phyloP scores from a whole-genome alignment of 2,329 filamentous ascomycete species.

The Paraphaeosphaeria sporulosa region DNA sequence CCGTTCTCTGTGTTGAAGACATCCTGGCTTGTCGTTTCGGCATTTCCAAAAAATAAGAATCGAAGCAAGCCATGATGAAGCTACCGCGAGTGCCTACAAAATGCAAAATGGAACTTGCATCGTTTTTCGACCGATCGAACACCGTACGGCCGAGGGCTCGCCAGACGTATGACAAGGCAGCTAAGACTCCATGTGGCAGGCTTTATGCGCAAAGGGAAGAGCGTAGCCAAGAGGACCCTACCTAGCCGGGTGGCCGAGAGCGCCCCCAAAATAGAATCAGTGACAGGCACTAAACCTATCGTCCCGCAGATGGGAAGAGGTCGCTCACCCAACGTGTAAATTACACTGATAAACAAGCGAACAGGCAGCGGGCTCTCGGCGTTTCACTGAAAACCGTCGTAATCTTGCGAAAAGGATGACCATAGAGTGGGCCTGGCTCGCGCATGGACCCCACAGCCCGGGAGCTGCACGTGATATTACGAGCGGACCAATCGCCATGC shows the following conservation, averaged over 20 bases:
- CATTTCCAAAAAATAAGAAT: too few species aligned
- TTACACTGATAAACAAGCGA: background rate
- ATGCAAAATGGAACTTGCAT: too few species aligned
- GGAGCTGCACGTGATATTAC: conserved; percentile 7
- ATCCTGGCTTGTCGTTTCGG: too few species aligned
- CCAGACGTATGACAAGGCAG: background rate
- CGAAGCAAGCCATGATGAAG: too few species aligned
- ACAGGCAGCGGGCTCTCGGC: background rate
- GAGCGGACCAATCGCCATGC: background rate
- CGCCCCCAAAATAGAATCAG: background rate
- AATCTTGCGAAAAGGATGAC: background rate
- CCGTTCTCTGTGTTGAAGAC: too few species aligned
- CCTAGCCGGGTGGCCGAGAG: background rate
- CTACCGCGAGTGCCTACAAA: too few species aligned
- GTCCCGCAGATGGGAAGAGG: background rate
- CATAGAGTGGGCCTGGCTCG: background rate
- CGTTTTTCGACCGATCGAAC: background rate
- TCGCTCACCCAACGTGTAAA: background rate
- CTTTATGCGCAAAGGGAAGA: background rate
- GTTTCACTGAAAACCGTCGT: background rate
- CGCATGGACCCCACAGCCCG: background rate
- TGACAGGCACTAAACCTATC: background rate
- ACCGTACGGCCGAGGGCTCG: background rate
- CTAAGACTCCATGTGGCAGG: background rate
- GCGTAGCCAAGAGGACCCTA: background rate